Conservation (phyloP, 176 grass and related monocot genomes). For the Miscanthus lutarioriparius region DNA sequence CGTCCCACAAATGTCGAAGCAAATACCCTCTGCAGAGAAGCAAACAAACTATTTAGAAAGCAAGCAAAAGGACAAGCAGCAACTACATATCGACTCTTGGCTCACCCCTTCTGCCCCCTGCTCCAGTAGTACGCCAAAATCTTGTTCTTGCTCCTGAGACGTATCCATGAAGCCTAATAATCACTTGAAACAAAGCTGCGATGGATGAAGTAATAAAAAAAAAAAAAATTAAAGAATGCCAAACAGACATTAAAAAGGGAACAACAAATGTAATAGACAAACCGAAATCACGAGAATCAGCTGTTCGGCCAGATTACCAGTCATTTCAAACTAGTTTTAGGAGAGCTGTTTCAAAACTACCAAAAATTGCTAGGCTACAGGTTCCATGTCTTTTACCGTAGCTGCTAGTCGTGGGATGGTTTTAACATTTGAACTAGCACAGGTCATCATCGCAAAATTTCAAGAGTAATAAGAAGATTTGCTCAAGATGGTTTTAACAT, state of each 20-base stretch:
- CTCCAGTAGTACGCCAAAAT: slow-evolving; percentile 73
- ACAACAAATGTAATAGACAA: slow-evolving; percentile 3
- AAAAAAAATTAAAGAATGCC: background rate
- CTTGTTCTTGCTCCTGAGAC: slow-evolving; percentile 38
- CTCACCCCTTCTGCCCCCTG: slow-evolving; percentile 94
- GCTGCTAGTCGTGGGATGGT: background rate
- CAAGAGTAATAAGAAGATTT: background rate
- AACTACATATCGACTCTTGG: slow-evolving; percentile 7
- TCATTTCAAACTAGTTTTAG: slow-evolving; percentile 4
- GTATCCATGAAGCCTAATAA: slow-evolving; percentile 48
- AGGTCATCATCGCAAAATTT: slow-evolving; percentile 14
- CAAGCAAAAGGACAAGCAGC: slow-evolving; percentile 11
- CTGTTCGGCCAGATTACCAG: background rate
- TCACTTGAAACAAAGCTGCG: slow-evolving; percentile 24
- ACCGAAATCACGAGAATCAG: background rate
- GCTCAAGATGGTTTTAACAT: background rate
- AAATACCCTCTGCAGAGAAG: slow-evolving; percentile 70
- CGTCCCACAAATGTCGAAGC: slow-evolving; percentile 67
- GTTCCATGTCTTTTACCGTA: background rate
- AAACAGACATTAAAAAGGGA: background rate
- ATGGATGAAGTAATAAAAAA: background rate
- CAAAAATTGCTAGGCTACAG: background rate
- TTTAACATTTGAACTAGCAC: slow-evolving; percentile 4
- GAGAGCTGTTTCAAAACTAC: slow-evolving; percentile 12
- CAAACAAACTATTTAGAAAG: slow-evolving; percentile 40